Evolutionary conservation across 1,284 basidiomycete genomes (phyloP), one percentile per base, ranked within the genome.

Genomic region (Ustilago curta): DNA sequence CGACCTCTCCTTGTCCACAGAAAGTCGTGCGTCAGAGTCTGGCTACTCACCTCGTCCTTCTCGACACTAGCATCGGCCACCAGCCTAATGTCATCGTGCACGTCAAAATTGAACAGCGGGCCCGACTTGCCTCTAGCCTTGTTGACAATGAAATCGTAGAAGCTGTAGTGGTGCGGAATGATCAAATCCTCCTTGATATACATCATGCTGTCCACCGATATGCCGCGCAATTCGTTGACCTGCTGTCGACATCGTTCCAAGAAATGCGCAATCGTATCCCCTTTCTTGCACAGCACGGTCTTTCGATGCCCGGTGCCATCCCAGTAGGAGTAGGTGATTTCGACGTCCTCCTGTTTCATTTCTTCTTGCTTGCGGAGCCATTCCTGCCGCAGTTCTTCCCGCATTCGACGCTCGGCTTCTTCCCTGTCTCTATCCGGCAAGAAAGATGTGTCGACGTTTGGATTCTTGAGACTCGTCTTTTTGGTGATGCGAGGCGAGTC

Each of bases 101-200:
- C 97, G 85, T 99, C 97, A 85, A 99, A 99, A 86, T 94, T 97
- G 88, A 99, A 99, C 57, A 99, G 86, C 1, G 96, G 96, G 0
- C 96, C 97, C 0, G 95, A 97, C 86, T 99, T 99, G 21, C 97
- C 97, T 29, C 97, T 91, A 4, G 96, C 94, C 87, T 97, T 97
- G 89, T 97, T 97, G 77, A 98, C 88, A 80, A 99, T 97, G 78
- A 99, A 98, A 86, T 97, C 94, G 86, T 98, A 99, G 84, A 99
- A 98, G 3, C 95, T 97, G 85, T 97, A 91, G 85, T 99, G 96
- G 92, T 98, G 84, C 18, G 65, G 56, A 51, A 76, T 67, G 60
- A 81, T 80, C 18, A 82, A 62, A 62, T 83, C 77, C 59, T 83
- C 79, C 67, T 97, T 98, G 86, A 99, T 91, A 86, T 98, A 99